These are phyloP conservation scores for Magnusiomyces ingens DNA, from an alignment of 1,139 yeast species.

Conservation along the genomic window DNA sequence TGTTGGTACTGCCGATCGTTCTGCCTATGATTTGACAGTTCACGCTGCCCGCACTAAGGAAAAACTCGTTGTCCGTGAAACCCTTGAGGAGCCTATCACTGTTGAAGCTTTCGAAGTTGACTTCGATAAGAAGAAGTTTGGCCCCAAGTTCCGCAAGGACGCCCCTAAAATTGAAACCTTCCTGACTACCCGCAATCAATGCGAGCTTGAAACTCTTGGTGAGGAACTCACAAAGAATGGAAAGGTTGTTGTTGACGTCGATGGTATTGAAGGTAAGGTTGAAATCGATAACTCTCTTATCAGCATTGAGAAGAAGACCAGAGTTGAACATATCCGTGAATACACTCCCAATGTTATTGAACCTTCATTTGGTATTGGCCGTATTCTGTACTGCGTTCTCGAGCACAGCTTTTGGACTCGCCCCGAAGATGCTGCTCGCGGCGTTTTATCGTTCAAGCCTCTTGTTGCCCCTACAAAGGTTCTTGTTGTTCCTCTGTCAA, in stretches of 20 bases:
- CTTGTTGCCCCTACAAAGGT: slow-evolving; percentile 97
- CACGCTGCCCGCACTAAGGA: slow-evolving; percentile 94
- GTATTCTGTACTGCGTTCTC: slow-evolving; percentile 85
- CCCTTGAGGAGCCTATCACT: slow-evolving; percentile 72
- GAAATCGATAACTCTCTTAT: slow-evolving; percentile 71
- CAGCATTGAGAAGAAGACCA: slow-evolving; percentile 67
- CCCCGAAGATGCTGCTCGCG: slow-evolving; percentile 86
- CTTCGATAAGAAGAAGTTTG: slow-evolving; percentile 89
- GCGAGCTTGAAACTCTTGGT: slow-evolving; percentile 73
- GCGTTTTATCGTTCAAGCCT: slow-evolving; percentile 90
- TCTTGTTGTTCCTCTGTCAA: slow-evolving; percentile 86
- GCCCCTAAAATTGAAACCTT: slow-evolving; percentile 87
- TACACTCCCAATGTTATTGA: slow-evolving; percentile 96
- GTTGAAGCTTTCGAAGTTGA: slow-evolving; percentile 81
- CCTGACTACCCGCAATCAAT: slow-evolving; percentile 70
- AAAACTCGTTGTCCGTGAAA: slow-evolving; percentile 88
- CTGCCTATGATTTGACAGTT: slow-evolving; percentile 94
- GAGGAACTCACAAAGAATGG: slow-evolving; percentile 58
- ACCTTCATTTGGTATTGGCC: slow-evolving; percentile 99
- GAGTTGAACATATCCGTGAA: slow-evolving; percentile 88
- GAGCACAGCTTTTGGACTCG: slow-evolving; percentile 97
- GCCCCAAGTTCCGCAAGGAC: slow-evolving; percentile 95
- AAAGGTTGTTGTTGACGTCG: slow-evolving; percentile 57
- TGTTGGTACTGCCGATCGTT: slow-evolving; percentile 99
- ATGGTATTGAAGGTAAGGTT: slow-evolving; percentile 52